Conservation (phyloP, 352 stramenopile species). For the Phytophthora citricola region DNA sequence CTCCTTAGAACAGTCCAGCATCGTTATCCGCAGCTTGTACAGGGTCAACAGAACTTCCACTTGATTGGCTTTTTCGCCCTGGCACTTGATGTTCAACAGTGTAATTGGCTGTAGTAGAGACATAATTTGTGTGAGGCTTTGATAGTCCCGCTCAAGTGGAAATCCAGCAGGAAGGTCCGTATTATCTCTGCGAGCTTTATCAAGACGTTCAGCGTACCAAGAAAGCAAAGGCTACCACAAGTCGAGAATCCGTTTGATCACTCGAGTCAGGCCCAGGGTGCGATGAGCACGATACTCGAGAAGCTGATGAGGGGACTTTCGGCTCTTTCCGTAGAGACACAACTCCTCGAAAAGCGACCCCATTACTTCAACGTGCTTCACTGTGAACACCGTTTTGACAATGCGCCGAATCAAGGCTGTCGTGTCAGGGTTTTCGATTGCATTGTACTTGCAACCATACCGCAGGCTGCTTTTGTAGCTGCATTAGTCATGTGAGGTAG, state of each 20-base stretch:
- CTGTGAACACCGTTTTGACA: slow-evolving; percentile 10
- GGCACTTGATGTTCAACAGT: slow-evolving; percentile 8
- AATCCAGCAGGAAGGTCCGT: slow-evolving; percentile 5
- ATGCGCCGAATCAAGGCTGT: slow-evolving; percentile 16
- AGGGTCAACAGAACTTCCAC: slow-evolving; percentile 7
- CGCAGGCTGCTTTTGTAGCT: slow-evolving; percentile 13
- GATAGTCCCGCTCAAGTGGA: slow-evolving; percentile 8
- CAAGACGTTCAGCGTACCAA: slow-evolving; percentile 4
- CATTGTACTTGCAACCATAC: slow-evolving; percentile 7
- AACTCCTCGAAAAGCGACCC: slow-evolving; percentile 9
- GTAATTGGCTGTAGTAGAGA: slow-evolving; percentile 9
- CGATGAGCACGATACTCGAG: slow-evolving; percentile 8
- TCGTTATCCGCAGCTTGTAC: slow-evolving; percentile 10
- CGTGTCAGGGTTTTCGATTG: slow-evolving; percentile 17
- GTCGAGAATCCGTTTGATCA: slow-evolving; percentile 8
- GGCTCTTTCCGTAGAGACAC: slow-evolving; percentile 8
- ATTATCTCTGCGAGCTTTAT: slow-evolving; percentile 1
- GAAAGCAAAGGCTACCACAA: slow-evolving; percentile 11
- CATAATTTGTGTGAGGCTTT: background rate
- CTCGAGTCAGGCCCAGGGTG: slow-evolving; percentile 6
- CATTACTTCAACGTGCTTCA: slow-evolving; percentile 15
- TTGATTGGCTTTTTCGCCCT: slow-evolving; percentile 9
- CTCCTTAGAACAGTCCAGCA: slow-evolving; percentile 15
- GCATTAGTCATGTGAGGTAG: slow-evolving; percentile 14
- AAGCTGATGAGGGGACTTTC: slow-evolving; percentile 10